A percentile compares a stretch with the other conserved stretches of the same genome.
These are phyloP conservation scores for Paecilomyces niveus DNA, from an alignment of 2,329 filamentous ascomycete species.

Conservation along the genomic window DNA sequence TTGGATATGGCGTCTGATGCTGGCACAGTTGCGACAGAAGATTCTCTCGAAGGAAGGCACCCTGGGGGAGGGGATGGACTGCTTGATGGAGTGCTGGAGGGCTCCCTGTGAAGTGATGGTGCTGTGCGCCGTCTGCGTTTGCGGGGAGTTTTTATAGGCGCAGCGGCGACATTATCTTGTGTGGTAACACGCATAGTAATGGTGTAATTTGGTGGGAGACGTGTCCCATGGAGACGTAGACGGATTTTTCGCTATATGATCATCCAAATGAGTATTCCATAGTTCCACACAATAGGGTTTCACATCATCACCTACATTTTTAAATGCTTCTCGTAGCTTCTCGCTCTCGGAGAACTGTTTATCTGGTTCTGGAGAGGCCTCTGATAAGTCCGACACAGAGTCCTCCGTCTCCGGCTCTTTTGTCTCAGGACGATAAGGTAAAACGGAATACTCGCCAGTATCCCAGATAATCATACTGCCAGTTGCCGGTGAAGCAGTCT, in stretches of 20 bases:
- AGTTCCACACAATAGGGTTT: background rate
- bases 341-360: conserved; percentile 23
- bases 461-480: conserved; percentile 59
- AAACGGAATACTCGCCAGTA: conserved; percentile 51
- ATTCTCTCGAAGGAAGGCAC: background rate
- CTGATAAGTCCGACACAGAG: conserved; percentile 15
- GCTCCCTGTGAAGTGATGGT: conserved; percentile 1
- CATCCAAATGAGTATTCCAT: background rate
- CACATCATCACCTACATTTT: conserved; percentile 22
- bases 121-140: conserved; percentile 15
- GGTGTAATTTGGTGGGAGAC: conserved; percentile 48
- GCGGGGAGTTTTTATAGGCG: conserved; percentile 10
- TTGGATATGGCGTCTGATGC: conserved; percentile 8
- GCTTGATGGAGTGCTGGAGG: conserved; percentile 11
- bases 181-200: conserved; percentile 47
- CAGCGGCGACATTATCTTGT: conserved; percentile 10
- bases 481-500: conserved; percentile 48
- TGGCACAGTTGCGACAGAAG: conserved; percentile 10
- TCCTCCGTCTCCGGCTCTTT: conserved; percentile 31
- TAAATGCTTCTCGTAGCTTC: conserved; percentile 48
- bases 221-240: conserved; percentile 47
- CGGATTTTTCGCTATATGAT: conserved; percentile 47
- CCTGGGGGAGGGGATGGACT: conserved; percentile 9
- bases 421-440: conserved; percentile 36
- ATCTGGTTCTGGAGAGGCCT: background rate